Base-by-base conservation (phyloP, 2,329 filamentous ascomycete species). In the Pseudogymnoascus sp. region DNA sequence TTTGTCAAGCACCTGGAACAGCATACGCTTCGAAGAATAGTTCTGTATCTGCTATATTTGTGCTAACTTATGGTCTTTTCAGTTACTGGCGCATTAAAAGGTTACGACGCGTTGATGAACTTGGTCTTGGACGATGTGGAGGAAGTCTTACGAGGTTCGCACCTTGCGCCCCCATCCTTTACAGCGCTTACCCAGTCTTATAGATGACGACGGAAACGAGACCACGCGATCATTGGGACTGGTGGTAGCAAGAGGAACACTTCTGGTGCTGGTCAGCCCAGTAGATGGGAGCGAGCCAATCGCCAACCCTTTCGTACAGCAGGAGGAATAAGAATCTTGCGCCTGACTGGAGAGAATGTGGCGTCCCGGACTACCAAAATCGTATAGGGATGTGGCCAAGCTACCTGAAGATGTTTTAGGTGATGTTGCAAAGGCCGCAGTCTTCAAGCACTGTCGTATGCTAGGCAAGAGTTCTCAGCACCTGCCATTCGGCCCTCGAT, bases 71-170 rank as follows among this genome's bases (percentile, higher is more conserved):
- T n/a, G 61, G 36, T 39, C 18, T 28, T 62, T 36, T 58, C 70
- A 96, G 93, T 96, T 61, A 87, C 86, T 58, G 94, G 94, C 59
- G 90, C 86, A 1, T 80, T 99, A 41, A 97, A 97, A 76, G 94
- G 94, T 65, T 97, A 92, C 74, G 94, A 99, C 74, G 92, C 94
- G 69, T 81, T 99, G 63, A 97, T 97, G 92, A 99, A 99, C 74
- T 81, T 99, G 64, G 94, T 99, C 25, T 80, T 99, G 61, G 94
- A 97, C 71, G 90, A 97, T 68, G 93, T 96, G 59, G 86, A 94
- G 74, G 94, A 99, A 74, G 83, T 88, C 57, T 86, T 97, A 76
- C 84, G 88, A 79, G 93, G 93, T 96, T 77, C 65, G 47, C 20
- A 28, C 43, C n/a, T 54, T 58, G 37, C 36, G 18, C 61, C 8